Evolutionary conservation across 2,329 filamentous ascomycete species (phyloP), one percentile per base, ranked within the genome.

Genomic region (Colletotrichum trifolii): DNA sequence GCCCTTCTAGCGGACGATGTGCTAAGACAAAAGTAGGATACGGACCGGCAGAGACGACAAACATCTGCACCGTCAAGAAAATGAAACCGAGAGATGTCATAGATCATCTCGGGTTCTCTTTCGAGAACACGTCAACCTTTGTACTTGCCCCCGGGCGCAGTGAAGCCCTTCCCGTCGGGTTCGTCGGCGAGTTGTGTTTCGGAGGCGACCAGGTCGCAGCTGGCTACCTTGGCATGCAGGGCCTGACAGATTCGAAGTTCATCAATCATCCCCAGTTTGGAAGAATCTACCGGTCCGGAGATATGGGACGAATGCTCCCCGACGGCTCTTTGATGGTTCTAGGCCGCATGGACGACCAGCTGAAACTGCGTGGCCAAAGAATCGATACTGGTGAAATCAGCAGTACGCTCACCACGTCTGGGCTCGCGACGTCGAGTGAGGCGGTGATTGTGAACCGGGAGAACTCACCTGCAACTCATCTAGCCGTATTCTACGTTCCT

Each of bases 1-100:
- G 11, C 17, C 3, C 5, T 25, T 1, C 52, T 25, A 39, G 9
- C 13, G 6, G 11, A 25, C 36, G 5, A 7, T 17, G 13, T 5
- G 15, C 63, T 67, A 9, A 68, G 12, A 8, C 25, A 5, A 35
- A 39, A 1, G 45, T 17, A 82, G 80, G 89, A 0, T 97, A 97
- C 68, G 93, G 93, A 0, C 92, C 93, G 0, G 93, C 91, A 1
- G 94, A 96, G 75, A 93, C 91, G 0, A 96, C 93, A 1, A 96
- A 97, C 69, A 94, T 97, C 17, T 96, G 92, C 76, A 93, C 91
- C 0, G 85, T 95, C 8, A 89, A 89, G 65, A 82, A 84, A 43
- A 88, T 95, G 73, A 76, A 79, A 0, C 69, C 70, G 0, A 77
- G 80, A 0, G 87, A 94, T 70, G 78, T 84, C 17, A 86, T 92